phyloP scores from a whole-genome alignment of 2,329 filamentous ascomycete genomes.

The Colletotrichum agaves region DNA sequence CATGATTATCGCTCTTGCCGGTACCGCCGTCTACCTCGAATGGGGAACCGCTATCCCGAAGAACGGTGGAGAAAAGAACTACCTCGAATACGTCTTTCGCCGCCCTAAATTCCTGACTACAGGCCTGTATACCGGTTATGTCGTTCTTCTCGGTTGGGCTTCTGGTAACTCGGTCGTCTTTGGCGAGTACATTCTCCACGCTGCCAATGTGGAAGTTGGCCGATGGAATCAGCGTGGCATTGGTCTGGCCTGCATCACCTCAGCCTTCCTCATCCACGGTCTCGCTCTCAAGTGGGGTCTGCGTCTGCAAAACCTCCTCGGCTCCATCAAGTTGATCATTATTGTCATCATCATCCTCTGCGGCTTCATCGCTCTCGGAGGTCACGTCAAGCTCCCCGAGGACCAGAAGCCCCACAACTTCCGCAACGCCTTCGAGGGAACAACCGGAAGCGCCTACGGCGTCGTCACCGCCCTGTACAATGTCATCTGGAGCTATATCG shows the following conservation, averaged over 20 bases:
- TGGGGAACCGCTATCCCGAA: slow-evolving; percentile 72
- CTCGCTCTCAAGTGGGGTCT: slow-evolving; percentile 73
- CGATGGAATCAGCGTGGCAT: slow-evolving; percentile 76
- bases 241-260: slow-evolving; percentile 73
- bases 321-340: slow-evolving; percentile 73
- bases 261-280: slow-evolving; percentile 74
- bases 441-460: slow-evolving; percentile 72
- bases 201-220: slow-evolving; percentile 68
- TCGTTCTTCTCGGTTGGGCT: slow-evolving; percentile 73
- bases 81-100: slow-evolving; percentile 72
- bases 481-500: slow-evolving; percentile 77
- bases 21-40: slow-evolving; percentile 73
- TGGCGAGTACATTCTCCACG: slow-evolving; percentile 76
- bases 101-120: slow-evolving; percentile 71
- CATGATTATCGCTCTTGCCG: slow-evolving; percentile 69
- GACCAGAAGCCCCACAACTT: slow-evolving; percentile 71
- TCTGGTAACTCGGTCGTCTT: slow-evolving; percentile 76
- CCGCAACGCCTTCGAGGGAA: slow-evolving; percentile 71
- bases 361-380: slow-evolving; percentile 70
- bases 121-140: slow-evolving; percentile 69
- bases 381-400: slow-evolving; percentile 62
- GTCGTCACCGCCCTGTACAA: slow-evolving; percentile 78
- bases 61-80: slow-evolving; percentile 75
- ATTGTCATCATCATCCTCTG: slow-evolving; percentile 73
- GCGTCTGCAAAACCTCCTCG: slow-evolving; percentile 73